Percentiles rank a stretch among this genome's conserved stretches.
Conservation (phyloP, 768 basidiomycete species). For the Rhodotorula babjevae region DNA sequence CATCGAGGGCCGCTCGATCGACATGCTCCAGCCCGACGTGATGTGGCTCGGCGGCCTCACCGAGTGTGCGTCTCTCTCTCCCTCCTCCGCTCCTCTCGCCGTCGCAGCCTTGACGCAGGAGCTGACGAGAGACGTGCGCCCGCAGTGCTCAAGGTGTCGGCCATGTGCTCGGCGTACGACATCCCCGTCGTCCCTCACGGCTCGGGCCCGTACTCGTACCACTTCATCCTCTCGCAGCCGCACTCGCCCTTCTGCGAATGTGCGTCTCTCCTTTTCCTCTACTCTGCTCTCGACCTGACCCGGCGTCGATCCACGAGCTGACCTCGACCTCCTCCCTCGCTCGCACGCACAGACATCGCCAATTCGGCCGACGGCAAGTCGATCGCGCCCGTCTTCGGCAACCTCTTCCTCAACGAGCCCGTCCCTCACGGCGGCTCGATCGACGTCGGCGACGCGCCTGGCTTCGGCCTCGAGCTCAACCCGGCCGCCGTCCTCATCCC, state of each 20-base stretch:
- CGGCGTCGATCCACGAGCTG: conserved; percentile 16
- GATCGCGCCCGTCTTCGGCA: conserved; percentile 51
- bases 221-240: conserved; percentile 52
- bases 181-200: conserved; percentile 55
- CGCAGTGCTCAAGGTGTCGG: conserved; percentile 45
- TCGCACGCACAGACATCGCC: conserved; percentile 41
- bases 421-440: conserved; percentile 49
- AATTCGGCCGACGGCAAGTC: conserved; percentile 52
- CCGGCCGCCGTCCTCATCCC: conserved; percentile 48
- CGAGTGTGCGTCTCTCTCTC: conserved; percentile 5
- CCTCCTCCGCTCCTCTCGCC: too few species aligned
- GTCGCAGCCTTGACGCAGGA: too few species aligned
- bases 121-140: background rate
- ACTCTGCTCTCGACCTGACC: too few species aligned
- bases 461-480: conserved; percentile 52
- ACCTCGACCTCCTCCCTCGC: conserved; percentile 19
- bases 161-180: conserved; percentile 52
- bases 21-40: conserved; percentile 50
- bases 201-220: conserved; percentile 50
- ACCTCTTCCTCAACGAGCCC: conserved; percentile 52
- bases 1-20: conserved; percentile 48
- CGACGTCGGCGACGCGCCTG: conserved; percentile 48
- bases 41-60: conserved; percentile 46
- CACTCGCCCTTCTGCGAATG: conserved; percentile 49
- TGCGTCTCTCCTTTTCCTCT: conserved; percentile 1